Base-by-base conservation (phyloP, 2,329 filamentous ascomycete species). In the Alternaria solani region DNA sequence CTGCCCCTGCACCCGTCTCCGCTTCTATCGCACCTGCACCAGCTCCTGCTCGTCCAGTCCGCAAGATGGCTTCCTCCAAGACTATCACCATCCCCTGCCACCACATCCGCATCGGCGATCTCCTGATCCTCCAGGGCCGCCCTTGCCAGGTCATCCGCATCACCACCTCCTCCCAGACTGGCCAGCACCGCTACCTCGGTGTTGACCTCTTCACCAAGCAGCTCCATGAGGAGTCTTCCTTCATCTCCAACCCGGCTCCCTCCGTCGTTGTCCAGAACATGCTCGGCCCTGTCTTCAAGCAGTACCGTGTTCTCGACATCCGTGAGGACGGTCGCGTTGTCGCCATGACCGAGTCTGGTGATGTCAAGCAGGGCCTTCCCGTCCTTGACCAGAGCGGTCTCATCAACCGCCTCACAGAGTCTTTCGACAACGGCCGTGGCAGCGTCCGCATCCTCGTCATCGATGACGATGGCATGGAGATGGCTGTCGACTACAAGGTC, bases 121-220 rank as follows among this genome's bases (percentile, higher is more conserved):
- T 99, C 84, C 84, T 99, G 84, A 96, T 98, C 86, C 93, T 99
- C 72, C 95, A 99, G 88, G 94, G 94, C 81, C 94, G 95, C 75
- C 94, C 95, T 78, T 98, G 93, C 91, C 95, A 99, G 89, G 94
- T 99, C 82, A 99, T 99, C 87, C 94, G 94, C 81, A 97, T 99
- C 90, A 97, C 93, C 72, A 97, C 94, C 83, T 98, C 94, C 59
- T 88, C 92, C 72, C 94, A 96, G 86, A 99, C 95, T 65, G 95
- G 95, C 81, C 95, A 99, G 89, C 94, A 99, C 90, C 92, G 95
- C 81, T 99, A 98, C 89, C 92, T 99, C 67, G 95, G 95, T 88
- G 95, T 99, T 73, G 95, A 99, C 83, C 91, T 99, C 78, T 99
- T 99, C 92, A 97, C 94, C 87, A 96, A 97, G 88, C 93, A 98